phyloP scores from a whole-genome alignment of 1,284 basidiomycete species.

The Marasmius sp. region DNA sequence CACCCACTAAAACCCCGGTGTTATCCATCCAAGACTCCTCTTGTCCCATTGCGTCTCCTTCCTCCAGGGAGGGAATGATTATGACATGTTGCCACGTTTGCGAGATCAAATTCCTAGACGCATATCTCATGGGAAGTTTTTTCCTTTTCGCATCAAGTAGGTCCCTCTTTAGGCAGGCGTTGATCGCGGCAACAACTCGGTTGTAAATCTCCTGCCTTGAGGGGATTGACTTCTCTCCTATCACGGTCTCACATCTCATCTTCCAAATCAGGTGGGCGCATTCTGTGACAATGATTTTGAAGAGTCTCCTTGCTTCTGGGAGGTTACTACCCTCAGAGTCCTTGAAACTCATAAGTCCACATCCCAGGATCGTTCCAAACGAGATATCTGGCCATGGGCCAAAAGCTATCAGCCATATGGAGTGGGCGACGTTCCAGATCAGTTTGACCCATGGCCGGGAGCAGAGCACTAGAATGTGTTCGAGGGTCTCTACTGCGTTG shows the following conservation, averaged over 20 bases:
- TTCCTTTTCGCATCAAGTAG: not conserved
- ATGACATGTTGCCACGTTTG: not conserved
- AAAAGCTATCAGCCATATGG: not conserved
- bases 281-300: slow-evolving; percentile 9
- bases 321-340: not conserved
- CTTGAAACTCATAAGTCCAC: not conserved
- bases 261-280: slow-evolving; percentile 5
- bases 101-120: not conserved
- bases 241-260: slow-evolving; percentile 1
- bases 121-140: not conserved
- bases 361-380: not conserved
- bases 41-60: not conserved
- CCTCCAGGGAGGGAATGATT: too few species aligned
- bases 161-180: not conserved
- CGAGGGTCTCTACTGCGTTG: not conserved
- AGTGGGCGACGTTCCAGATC: not conserved
- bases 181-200: not conserved
- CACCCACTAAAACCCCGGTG: too few species aligned
- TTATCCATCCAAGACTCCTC: not conserved
- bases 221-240: not conserved
- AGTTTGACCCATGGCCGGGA: not conserved
- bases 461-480: slow-evolving; percentile 5
- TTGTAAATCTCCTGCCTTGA: not conserved
- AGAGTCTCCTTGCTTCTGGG: not conserved
- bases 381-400: not conserved